phyloP scores from a whole-genome alignment of 2,329 filamentous ascomycete species.

The Monosporascus sp. region DNA sequence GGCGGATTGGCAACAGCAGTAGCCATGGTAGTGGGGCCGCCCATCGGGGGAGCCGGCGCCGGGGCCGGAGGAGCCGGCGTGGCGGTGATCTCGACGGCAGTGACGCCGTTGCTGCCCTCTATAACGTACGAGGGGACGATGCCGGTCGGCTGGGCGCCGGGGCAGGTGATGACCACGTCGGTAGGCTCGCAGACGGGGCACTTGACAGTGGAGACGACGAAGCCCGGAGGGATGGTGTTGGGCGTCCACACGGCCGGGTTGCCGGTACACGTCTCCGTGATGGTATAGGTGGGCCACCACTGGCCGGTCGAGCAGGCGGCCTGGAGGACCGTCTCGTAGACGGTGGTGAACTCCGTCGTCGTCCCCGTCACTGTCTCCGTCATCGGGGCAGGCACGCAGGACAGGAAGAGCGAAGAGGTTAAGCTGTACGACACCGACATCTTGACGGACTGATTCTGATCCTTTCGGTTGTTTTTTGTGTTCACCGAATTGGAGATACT shows the following conservation, averaged over 20 bases:
- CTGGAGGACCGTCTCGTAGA: slow-evolving; percentile 31
- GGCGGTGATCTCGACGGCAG: slow-evolving; percentile 19
- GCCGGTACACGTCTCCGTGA: slow-evolving; percentile 31
- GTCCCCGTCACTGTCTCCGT: slow-evolving; percentile 18
- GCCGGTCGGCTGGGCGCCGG: slow-evolving; percentile 26
- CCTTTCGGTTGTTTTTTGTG: background rate
- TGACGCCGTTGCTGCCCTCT: slow-evolving; percentile 30
- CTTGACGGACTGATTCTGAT: slow-evolving; percentile 4
- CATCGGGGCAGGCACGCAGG: slow-evolving; percentile 21
- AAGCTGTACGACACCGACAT: slow-evolving; percentile 24
- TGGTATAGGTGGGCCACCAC: slow-evolving; percentile 37
- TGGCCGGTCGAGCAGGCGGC: slow-evolving; percentile 33
- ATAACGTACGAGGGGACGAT: slow-evolving; percentile 19
- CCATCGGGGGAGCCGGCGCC: slow-evolving; percentile 1
- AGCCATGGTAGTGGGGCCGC: background rate
- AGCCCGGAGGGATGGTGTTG: slow-evolving; percentile 30
- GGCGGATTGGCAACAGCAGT: background rate
- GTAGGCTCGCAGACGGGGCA: slow-evolving; percentile 28
- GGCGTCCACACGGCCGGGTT: slow-evolving; percentile 23
- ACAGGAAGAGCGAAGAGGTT: slow-evolving; percentile 24
- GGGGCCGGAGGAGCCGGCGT: slow-evolving; percentile 1
- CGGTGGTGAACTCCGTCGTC: slow-evolving; percentile 29
- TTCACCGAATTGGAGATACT: background rate
- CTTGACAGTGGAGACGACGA: slow-evolving; percentile 32
- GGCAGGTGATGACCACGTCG: slow-evolving; percentile 32